Evolutionary conservation across 2,329 filamentous ascomycete species (phyloP).

Genomic region (Stemphylium beticola): DNA sequence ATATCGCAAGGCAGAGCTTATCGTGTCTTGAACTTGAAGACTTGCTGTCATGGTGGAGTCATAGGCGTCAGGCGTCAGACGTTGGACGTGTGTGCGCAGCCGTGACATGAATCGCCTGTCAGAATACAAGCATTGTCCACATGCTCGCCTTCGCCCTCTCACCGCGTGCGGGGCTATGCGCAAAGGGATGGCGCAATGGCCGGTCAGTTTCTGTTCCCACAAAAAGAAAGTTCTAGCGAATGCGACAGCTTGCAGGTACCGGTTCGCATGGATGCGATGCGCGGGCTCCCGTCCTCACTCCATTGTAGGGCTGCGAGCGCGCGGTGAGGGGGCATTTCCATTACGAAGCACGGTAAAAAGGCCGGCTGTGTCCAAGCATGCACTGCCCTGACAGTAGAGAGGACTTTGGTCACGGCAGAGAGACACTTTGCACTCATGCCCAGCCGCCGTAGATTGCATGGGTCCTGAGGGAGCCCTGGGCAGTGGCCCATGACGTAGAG

Average conservation of each 20-base stretch:
- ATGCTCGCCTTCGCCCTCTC: conserved; percentile 12
- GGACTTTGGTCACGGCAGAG: no score
- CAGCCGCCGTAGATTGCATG: conserved; percentile 3
- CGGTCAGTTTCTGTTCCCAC: conserved; percentile 16
- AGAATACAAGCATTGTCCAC: conserved; percentile 16
- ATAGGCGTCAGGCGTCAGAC: conserved; percentile 12
- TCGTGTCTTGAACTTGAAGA: neutral
- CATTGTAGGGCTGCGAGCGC: conserved; percentile 14
- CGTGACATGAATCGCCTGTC: conserved; percentile 17
- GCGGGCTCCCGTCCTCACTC: conserved; percentile 8
- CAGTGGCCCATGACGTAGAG: conserved; percentile 7
- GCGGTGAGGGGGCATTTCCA: conserved; percentile 10
- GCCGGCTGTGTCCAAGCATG: neutral
- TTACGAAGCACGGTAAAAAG: conserved; percentile 1
- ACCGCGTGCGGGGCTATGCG: conserved; percentile 26
- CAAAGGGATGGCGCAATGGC: conserved; percentile 13
- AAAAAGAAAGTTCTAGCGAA: conserved; percentile 11
- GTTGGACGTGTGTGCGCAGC: conserved; percentile 4
- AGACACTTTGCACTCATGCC: neutral
- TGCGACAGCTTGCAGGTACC: conserved; percentile 14
- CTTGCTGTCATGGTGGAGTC: conserved; percentile 3
- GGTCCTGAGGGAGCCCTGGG: conserved; percentile 4
- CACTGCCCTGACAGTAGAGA: no score
- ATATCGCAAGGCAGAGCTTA: neutral
- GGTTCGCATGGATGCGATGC: conserved; percentile 23